phyloP scores from a whole-genome alignment of 1,284 basidiomycete species.

The Boletus subluridellus region DNA sequence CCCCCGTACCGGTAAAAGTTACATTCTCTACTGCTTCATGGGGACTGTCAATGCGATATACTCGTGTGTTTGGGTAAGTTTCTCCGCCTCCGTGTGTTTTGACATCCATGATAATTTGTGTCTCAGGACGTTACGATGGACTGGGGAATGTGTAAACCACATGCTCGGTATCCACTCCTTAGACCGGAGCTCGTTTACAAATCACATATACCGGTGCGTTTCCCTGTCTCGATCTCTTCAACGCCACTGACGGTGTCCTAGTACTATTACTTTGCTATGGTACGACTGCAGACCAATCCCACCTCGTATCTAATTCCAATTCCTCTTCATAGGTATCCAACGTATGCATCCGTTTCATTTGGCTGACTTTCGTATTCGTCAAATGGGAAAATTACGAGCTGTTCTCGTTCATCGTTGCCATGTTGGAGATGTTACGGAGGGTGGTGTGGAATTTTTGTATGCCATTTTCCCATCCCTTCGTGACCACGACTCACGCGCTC shows the following conservation, averaged over 20 bases:
- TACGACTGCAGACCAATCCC: constrained; percentile 33
- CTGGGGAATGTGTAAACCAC: constrained; percentile 71
- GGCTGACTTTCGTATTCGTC: constrained; percentile 74
- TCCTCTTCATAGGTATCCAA: constrained; percentile 56
- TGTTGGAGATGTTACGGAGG: constrained; percentile 77
- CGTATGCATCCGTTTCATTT: constrained; percentile 73
- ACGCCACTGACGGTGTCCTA: constrained; percentile 29
- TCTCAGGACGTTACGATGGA: constrained; percentile 74
- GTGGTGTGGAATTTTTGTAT: constrained; percentile 92
- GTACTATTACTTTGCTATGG: constrained; percentile 74
- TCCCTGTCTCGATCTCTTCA: neutral
- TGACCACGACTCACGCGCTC: neutral
- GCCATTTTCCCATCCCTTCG: constrained; percentile 21
- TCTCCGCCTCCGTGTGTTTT: neutral
- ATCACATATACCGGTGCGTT: constrained; percentile 54
- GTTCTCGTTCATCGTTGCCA: constrained; percentile 65
- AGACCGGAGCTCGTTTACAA: constrained; percentile 74
- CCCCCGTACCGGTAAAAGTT: constrained; percentile 44
- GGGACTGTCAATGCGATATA: constrained; percentile 67
- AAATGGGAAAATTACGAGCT: constrained; percentile 49
- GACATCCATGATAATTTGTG: neutral
- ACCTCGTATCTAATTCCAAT: neutral
- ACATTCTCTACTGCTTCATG: constrained; percentile 64
- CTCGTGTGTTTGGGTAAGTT: constrained; percentile 71
- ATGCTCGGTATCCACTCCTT: constrained; percentile 60